Evolutionary conservation across 768 basidiomycete genomes (phyloP).

Genomic region (Xanthoconium purpureum): DNA sequence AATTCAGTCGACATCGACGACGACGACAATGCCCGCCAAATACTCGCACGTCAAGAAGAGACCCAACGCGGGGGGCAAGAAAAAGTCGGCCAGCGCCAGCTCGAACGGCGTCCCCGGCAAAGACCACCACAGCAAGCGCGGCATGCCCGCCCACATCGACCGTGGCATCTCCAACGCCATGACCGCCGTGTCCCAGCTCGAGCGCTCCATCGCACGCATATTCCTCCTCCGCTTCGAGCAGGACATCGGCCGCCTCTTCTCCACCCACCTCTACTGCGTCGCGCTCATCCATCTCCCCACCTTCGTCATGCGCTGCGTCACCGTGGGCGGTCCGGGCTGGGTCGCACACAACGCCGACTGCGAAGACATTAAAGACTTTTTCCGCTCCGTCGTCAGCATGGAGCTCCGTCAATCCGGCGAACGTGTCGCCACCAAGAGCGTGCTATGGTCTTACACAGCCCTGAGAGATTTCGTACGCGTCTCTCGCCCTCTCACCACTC

Average conservation of each 20-base stretch:
- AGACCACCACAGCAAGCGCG: conserved; percentile 34
- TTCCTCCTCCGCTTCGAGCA: conserved; percentile 69
- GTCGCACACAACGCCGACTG: conserved; percentile 61
- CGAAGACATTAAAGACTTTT: conserved; percentile 74
- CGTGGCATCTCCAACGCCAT: conserved; percentile 53
- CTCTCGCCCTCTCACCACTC: not conserved
- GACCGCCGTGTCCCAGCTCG: conserved; percentile 61
- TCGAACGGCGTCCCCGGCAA: conserved; percentile 29
- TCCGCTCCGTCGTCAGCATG: conserved; percentile 67
- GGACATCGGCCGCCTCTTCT: conserved; percentile 72
- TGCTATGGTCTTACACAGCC: conserved; percentile 77
- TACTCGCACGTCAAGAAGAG: conserved; percentile 76
- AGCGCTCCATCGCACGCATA: conserved; percentile 65
- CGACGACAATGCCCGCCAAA: conserved; percentile 57
- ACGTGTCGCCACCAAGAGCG: conserved; percentile 75
- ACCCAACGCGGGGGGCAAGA: conserved; percentile 45
- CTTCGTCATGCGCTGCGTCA: conserved; percentile 61
- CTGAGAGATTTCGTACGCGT: conserved; percentile 66
- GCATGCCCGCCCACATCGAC: conserved; percentile 50
- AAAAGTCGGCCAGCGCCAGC: conserved; percentile 35
- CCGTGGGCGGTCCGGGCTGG: conserved; percentile 65
- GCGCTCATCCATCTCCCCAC: conserved; percentile 66
- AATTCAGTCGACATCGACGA: conserved; percentile 20
- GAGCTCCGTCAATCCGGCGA: conserved; percentile 77
- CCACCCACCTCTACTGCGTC: conserved; percentile 62